Conservation (phyloP, 2,329 filamentous ascomycete genomes). For the Fusarium avenaceum region DNA sequence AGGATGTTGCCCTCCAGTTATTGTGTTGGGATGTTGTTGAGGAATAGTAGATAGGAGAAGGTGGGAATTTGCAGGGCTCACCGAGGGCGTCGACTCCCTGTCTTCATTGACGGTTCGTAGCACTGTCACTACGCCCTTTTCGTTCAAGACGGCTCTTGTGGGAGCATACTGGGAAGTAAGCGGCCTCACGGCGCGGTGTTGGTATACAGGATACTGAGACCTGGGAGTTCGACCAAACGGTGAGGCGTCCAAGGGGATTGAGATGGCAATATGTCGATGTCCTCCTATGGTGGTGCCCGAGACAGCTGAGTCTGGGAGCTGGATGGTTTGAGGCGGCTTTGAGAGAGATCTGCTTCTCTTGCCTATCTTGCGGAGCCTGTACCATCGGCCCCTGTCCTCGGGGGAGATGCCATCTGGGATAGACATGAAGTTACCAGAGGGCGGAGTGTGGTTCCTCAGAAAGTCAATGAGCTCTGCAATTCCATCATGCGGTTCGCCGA, state of each 20-base stretch:
- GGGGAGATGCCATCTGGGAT: conserved; percentile 52
- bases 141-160: conserved; percentile 52
- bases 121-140: conserved; percentile 56
- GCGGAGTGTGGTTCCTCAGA: conserved; percentile 63
- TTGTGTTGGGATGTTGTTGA: conserved; percentile 14
- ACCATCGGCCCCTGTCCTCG: conserved; percentile 57
- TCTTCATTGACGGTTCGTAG: conserved; percentile 51
- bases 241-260: conserved; percentile 67
- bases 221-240: conserved; percentile 55
- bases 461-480: conserved; percentile 62
- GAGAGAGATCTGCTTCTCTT: conserved; percentile 55
- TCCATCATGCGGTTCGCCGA: conserved; percentile 45
- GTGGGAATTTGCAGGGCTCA: conserved; percentile 29
- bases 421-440: conserved; percentile 65
- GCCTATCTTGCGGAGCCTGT: conserved; percentile 58
- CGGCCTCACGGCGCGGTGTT: conserved; percentile 30
- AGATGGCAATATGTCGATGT: conserved; percentile 71
- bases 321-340: conserved; percentile 52
- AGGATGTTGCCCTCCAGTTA: conserved; percentile 10
- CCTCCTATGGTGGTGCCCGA: conserved; percentile 67
- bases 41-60: conserved; percentile 17
- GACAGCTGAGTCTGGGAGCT: conserved; percentile 68
- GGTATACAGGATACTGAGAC: conserved; percentile 54
- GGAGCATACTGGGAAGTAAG: conserved; percentile 41
- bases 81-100: conserved; percentile 36